These are phyloP conservation scores for Amniculicola lignicola DNA, from an alignment of 495 filamentous ascomycete species.

Conservation along the genomic window DNA sequence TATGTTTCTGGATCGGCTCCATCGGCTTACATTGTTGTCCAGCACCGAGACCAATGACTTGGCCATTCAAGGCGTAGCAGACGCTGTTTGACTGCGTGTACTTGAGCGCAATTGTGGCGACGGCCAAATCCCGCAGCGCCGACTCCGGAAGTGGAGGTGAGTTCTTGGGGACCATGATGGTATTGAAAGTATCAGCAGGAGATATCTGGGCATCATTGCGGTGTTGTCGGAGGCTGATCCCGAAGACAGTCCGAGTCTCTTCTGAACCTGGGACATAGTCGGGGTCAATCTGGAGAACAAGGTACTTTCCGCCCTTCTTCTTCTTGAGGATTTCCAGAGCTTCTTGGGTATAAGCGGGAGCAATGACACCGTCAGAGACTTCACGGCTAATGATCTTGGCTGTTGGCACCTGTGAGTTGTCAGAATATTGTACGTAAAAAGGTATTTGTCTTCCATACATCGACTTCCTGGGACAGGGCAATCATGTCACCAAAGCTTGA, in stretches of 20 bases:
- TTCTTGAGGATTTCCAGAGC: conserved; percentile 90
- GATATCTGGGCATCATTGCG: conserved; percentile 88
- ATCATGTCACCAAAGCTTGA: conserved; percentile 95
- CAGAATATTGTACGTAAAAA: background rate
- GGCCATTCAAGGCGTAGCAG: conserved; percentile 93
- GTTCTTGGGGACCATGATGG: conserved; percentile 79
- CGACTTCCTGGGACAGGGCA: conserved; percentile 84
- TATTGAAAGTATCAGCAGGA: conserved; percentile 76
- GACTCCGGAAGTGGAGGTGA: conserved; percentile 66
- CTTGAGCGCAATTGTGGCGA: conserved; percentile 94
- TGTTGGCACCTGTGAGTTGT: conserved; percentile 55
- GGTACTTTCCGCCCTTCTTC: conserved; percentile 97
- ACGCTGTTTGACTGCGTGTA: conserved; percentile 99
- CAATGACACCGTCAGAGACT: conserved; percentile 95
- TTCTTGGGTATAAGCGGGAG: conserved; percentile 76
- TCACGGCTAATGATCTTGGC: conserved; percentile 96
- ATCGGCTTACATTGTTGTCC: conserved; percentile 73
- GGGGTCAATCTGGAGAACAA: conserved; percentile 91
- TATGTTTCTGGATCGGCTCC: background rate
- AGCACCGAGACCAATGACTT: conserved; percentile 89
- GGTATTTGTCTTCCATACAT: conserved; percentile 43
- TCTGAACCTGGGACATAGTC: conserved; percentile 70
- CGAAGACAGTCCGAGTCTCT: conserved; percentile 84
- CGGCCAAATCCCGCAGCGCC: conserved; percentile 84
- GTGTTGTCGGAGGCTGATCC: conserved; percentile 77